These are phyloP conservation scores for Corylus heterophylla DNA, from an alignment of 306 rosid species.

Conservation along the genomic window DNA sequence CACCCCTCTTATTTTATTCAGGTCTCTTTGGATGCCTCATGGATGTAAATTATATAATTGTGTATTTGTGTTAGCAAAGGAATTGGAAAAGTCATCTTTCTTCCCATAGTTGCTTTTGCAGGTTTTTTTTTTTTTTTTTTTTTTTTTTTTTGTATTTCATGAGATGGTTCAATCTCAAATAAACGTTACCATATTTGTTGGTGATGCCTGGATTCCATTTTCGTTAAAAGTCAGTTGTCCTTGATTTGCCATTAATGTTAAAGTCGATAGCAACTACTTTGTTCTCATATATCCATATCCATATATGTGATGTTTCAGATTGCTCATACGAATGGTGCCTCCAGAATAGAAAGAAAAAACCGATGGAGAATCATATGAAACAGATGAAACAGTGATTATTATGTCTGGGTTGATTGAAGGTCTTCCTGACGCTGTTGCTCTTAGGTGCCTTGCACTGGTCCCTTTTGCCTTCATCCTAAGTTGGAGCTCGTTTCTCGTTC, in stretches of 20 bases:
- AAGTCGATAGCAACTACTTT: not conserved
- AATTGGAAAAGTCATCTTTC: not conserved
- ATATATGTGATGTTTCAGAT: slow-evolving; percentile 21
- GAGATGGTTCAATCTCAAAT: not conserved
- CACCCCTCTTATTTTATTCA: not conserved
- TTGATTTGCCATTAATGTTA: not conserved
- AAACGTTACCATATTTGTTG: not conserved
- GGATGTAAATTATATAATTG: not conserved
- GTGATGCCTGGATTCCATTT: slow-evolving; percentile 1
- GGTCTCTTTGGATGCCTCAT: not conserved
- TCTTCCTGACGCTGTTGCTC: slow-evolving; percentile 90
- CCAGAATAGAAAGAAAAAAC: slow-evolving; percentile 22
- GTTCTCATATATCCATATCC: not conserved
- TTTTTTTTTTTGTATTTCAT: not conserved
- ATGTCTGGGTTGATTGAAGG: slow-evolving; percentile 96
- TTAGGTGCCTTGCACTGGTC: slow-evolving; percentile 91
- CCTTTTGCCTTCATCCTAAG: slow-evolving; percentile 85
- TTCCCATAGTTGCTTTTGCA: not conserved
- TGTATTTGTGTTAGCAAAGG: not conserved
- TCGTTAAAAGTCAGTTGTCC: not conserved
- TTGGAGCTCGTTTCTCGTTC: slow-evolving; percentile 86
- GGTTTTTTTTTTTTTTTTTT: no score
- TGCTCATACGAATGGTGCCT: slow-evolving; percentile 38
- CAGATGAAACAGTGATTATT: slow-evolving; percentile 55
- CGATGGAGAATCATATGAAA: slow-evolving; percentile 31